Base-by-base conservation (phyloP, 2,329 filamentous ascomycete species). In the Penicillium sp. region DNA sequence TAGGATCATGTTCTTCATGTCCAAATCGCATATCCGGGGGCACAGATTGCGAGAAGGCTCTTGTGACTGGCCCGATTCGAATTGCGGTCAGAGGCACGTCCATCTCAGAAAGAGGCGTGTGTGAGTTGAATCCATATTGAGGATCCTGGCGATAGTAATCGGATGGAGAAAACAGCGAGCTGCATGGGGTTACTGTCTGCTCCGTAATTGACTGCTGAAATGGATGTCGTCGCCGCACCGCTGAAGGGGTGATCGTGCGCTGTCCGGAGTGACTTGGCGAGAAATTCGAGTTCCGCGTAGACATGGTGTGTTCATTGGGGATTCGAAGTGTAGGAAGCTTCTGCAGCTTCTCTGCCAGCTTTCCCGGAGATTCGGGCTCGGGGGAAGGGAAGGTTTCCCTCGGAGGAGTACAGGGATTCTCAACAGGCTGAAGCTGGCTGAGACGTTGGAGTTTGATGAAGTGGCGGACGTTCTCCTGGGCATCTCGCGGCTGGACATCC, bases 21-120 rank as follows among this genome's bases (percentile, higher is more conserved):
- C 83, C 81, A 75, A 87, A 95, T 66, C 83, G 85, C 90, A 96
- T 95, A 72, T 95, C 85, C 6, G 92, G 92, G 38, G 92, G 92
- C 0, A 96, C 92, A 4, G 91, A 96, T 69, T 95, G 89, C 24
- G 89, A 95, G 41, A 79, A 76, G 63, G 93, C 86, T 44, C 92
- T 86, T 39, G 86, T 79, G 28, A 95, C 77, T 6, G 88, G 88
- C 0, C 86, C 88, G 13, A 83, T 62, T 1, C 82, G 81, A 38
- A 91, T 76, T 2, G 85, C 80, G 0, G 88, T 93, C 51, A 95
- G 73, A 0, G 92, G 91, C 10, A 91, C 83, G 66, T 96, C 92
- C 78, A 92, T 86, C 64, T 95, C 90, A 2, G 91, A 95, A 67
- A 91, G 88, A 13, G 91, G 90, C 0, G 89, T 95, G 18, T 38